Base-by-base conservation (phyloP, 2,329 filamentous ascomycete genomes). In the Xylariaceae sp. region DNA sequence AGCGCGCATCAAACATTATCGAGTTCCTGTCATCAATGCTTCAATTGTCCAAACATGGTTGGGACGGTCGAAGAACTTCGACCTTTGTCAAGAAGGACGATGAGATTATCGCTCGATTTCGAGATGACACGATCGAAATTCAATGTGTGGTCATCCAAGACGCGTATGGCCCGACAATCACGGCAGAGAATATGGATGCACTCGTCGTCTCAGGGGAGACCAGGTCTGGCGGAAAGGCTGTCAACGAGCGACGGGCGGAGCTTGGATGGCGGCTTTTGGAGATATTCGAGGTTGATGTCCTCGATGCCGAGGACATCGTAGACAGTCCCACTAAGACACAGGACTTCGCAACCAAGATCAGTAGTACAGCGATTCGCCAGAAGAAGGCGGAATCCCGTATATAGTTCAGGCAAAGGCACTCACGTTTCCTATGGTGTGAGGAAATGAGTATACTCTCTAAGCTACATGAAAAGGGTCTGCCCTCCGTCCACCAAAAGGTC, bases 121-220 rank as follows among this genome's bases (percentile, higher is more conserved):
- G 79, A 2, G 70, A 74, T 40, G 77, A 76, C 28, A 63, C 64
- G 0, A 68, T 96, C 42, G 67, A 73, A 3, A 76, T 96, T 37
- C 85, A 86, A 53, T 89, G 88, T 58, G 87, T 91, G 34, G 79
- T 89, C 58, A 89, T 98, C 41, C 83, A 85, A 54, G 90, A 98
- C 61, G 78, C 86, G 0, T 97, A 85, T 64, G 93, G 93, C 0
- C 93, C 93, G 3, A 96, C 93, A 0, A 87, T 95, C 47, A 88
- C 87, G 0, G 83, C 91, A 43, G 77, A 87, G 61, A 70, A 75
- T 22, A 85, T 97, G 48, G 81, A 85, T 34, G 87, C 84, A 1
- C 73, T 98, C 41, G 84, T 95, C 3, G 82, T 97, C 4, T 96
- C 90, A 4, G 83, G 79, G 11, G 93, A 98, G 69, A 97, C 93